Evolutionary conservation across 179 eudicot species (phyloP).

Genomic region (Silene vulgaris): DNA sequence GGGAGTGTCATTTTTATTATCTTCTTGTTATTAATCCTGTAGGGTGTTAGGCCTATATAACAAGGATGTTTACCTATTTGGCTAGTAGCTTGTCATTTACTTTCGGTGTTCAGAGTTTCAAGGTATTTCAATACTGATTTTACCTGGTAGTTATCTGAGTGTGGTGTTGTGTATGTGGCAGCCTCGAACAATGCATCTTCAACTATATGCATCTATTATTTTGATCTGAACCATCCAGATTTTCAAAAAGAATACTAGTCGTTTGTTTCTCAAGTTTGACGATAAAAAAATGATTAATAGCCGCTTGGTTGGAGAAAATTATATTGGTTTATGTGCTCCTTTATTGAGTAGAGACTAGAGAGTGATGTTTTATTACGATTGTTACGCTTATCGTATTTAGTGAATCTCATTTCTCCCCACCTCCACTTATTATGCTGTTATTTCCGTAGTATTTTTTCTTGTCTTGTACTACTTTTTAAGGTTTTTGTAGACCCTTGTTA

Average conservation of each 20-base stretch:
- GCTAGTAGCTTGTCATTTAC: conserved; percentile 11
- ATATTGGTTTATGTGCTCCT: neutral
- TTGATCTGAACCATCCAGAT: neutral
- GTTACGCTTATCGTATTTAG: neutral
- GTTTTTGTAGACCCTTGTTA: neutral
- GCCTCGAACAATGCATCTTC: neutral
- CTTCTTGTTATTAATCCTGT: neutral
- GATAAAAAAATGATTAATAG: neutral
- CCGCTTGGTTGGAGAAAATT: neutral
- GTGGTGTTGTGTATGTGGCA: neutral
- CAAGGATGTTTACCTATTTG: neutral
- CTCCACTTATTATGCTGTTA: neutral
- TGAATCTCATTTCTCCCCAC: neutral
- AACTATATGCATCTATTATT: neutral
- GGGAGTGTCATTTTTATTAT: neutral
- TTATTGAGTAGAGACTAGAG: neutral
- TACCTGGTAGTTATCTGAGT: neutral
- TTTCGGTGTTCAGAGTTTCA: neutral
- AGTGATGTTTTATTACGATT: neutral
- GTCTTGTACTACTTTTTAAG: neutral
- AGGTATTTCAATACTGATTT: neutral
- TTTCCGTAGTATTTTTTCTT: neutral
- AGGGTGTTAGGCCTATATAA: neutral
- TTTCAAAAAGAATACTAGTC: neutral
- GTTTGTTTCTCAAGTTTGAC: neutral